Percentiles rank a stretch among this genome's conserved stretches.
Conservation (phyloP, 768 basidiomycete genomes). For the Mycena albidolilacea region DNA sequence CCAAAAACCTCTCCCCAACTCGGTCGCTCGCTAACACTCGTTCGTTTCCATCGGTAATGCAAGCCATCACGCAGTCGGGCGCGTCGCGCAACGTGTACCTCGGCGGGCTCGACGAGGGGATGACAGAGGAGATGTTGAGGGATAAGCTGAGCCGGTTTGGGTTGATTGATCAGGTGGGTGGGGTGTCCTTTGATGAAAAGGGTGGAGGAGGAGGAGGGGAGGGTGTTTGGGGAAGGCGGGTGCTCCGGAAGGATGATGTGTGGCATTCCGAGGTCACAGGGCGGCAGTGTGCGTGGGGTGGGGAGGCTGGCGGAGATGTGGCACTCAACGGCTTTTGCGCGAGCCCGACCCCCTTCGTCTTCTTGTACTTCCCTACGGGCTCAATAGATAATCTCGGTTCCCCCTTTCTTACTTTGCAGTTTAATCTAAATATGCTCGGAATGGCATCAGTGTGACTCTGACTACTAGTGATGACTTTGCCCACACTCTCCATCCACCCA, state of each 20-base stretch:
- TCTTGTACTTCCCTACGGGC: conserved; percentile 33
- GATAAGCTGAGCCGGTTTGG: conserved; percentile 95
- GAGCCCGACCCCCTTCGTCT: conserved; percentile 33
- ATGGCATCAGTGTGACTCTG: too few relatives aligned
- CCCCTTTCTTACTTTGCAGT: too few relatives aligned
- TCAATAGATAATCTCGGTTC: too few relatives aligned
- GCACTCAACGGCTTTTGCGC: too few relatives aligned
- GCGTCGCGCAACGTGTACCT: conserved; percentile 97
- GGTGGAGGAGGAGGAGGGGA: neutral
- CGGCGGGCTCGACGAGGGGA: conserved; percentile 90
- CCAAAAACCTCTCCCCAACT: neutral
- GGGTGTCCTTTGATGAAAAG: neutral
- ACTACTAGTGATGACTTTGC: too few relatives aligned
- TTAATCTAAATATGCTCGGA: too few relatives aligned
- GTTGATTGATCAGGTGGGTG: conserved; percentile 75
- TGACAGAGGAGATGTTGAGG: conserved; percentile 92
- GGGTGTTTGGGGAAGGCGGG: neutral
- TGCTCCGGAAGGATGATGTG: too few relatives aligned
- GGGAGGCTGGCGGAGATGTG: too few relatives aligned
- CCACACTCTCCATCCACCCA: too few relatives aligned
- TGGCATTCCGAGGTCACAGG: too few relatives aligned
- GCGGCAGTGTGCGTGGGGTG: too few relatives aligned
- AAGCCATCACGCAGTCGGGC: conserved; percentile 92
- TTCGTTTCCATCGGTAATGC: conserved; percentile 62
- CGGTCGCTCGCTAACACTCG: neutral